Evolutionary conservation across 2,329 filamentous ascomycete genomes (phyloP), one percentile per base, ranked within the genome.

Genomic region (Cytospora mali): DNA sequence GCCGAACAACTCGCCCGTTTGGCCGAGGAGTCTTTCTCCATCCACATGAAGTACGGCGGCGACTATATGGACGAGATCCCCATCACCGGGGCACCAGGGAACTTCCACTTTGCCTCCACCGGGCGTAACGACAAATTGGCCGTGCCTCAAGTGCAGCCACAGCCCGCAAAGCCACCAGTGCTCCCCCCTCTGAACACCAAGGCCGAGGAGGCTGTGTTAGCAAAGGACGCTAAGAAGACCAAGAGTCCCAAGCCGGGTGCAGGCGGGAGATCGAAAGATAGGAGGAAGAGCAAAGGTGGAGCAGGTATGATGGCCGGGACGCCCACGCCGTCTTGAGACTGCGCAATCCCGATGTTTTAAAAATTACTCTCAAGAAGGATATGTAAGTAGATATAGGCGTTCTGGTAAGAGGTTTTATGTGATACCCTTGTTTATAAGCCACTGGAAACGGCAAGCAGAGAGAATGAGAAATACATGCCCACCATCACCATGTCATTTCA

Each of bases 61-160:
- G 86, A 89, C 66, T 89, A 86, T 70, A 84, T 89, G 74, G 85
- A 89, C 73, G 84, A 88, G 72, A 89, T 88, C 67, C 85, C 86
- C 49, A 88, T 89, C 68, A 88, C 85, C 0, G 87, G 87, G 55
- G 80, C 82, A 31, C 87, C 87, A 0, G 87, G 87, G 55, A 84
- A 87, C 59, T 89, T 89, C 72, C 85, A 88, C 67, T 79, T 88
- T 13, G 82, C 83, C 10, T 86, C 84, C 9, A 88, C 85, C 0
- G 86, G 86, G 1, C 80, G 85, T 59, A 83, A 83, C 69, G 72
- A 76, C 58, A 77, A 75, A 62, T 66, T 75, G 9, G 65, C 66
- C 31, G 58, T 62, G 6, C 64, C 64, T 27, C 59, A 51, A 35
- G 23, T 50, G 4, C 56, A 50, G 31, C 23, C 53, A 16, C 35